Evolutionary conservation across 179 eudicot species (phyloP), one percentile per base, ranked within the genome.

Genomic region (Gypsophila paniculata): DNA sequence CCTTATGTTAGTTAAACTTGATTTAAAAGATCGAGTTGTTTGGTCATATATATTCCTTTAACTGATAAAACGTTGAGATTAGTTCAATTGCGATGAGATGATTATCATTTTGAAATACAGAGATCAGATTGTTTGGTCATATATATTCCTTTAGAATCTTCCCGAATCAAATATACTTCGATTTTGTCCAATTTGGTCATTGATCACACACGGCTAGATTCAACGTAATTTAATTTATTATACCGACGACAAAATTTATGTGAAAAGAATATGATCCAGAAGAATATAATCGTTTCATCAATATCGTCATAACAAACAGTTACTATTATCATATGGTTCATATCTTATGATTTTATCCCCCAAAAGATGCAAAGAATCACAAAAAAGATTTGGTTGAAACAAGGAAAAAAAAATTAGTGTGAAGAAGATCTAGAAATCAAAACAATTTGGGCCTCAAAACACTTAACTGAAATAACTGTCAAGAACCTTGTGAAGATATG

Each of bases 391-490:
- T 21, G 54, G 69, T 44, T 65, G 54, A 66, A 66, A 18, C 23
- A 23, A 29, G 34, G 34, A 29, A 46, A 10, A 52, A 52, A 26
- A 26, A 68, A 26, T 25, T 17, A 49, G 71, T 48, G 58, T 60
- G 54, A 60, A 64, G 26, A 2, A 55, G 18, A 65, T 34, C 39
- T 36, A 38, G 22, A 55, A 39, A 73, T 13, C 29, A 73, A 36
- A 3, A 29, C 6, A 60, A 21, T n/a, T 51, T 61, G 78, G 74
- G 74, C 69, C 65, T 74, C 58, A 65, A 74, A 58, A 57, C 7
- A 59, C 49, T 44, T 29, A 76, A 76, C 79, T 58, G 79, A 76
- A 71, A 51, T 76, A 76, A 76, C 79, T 49, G 79, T 29, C 79
- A 64, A 60, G 39, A 71, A 75, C 64, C 59, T 46, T 19, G 29